A percentile compares a stretch with the other conserved stretches of the same genome.
Conservation (phyloP, 75 land plant genomes). For the Selaginella tamariscina region DNA sequence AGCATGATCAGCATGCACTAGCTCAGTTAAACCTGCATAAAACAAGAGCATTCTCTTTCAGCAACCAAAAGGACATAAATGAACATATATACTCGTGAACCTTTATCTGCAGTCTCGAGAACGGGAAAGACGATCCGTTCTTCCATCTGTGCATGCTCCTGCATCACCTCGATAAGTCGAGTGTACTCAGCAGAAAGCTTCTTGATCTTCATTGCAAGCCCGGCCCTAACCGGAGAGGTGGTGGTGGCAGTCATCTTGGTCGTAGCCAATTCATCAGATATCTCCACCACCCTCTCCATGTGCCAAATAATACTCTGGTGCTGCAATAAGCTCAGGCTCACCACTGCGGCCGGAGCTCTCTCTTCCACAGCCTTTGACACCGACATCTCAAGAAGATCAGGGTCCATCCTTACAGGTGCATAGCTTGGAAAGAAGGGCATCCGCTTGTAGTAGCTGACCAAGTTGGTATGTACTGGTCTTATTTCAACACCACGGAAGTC, state of each 20-base stretch:
- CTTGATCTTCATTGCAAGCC: slow-evolving; percentile 35
- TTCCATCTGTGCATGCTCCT: slow-evolving; percentile 95
- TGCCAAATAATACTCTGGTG: slow-evolving; percentile 62
- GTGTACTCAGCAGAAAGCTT: slow-evolving; percentile 44
- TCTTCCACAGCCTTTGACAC: slow-evolving; percentile 18
- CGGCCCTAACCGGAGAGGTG: slow-evolving; percentile 30
- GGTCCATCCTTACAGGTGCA: slow-evolving; percentile 24
- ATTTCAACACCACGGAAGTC: slow-evolving; percentile 32
- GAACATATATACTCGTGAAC: slow-evolving; percentile 16
- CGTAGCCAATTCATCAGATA: slow-evolving; percentile 43
- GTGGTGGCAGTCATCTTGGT: slow-evolving; percentile 15
- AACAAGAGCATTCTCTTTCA: not conserved
- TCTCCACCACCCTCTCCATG: slow-evolving; percentile 43
- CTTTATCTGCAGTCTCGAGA: slow-evolving; percentile 47
- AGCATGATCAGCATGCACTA: slow-evolving; percentile 56
- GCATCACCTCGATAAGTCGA: slow-evolving; percentile 48
- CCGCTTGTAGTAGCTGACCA: slow-evolving; percentile 20
- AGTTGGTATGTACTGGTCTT: slow-evolving; percentile 12
- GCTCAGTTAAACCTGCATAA: slow-evolving; percentile 37
- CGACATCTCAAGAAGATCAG: slow-evolving; percentile 18
- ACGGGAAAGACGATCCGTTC: slow-evolving; percentile 63
- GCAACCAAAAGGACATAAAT: not conserved
- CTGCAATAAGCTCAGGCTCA: slow-evolving; percentile 39
- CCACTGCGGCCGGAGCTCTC: slow-evolving; percentile 33
- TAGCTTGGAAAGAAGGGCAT: slow-evolving; percentile 31